Percentiles rank a stretch among this genome's conserved stretches.
These are phyloP conservation scores for Monosporascus sp. DNA, from an alignment of 2,329 filamentous ascomycete species.

Conservation along the genomic window DNA sequence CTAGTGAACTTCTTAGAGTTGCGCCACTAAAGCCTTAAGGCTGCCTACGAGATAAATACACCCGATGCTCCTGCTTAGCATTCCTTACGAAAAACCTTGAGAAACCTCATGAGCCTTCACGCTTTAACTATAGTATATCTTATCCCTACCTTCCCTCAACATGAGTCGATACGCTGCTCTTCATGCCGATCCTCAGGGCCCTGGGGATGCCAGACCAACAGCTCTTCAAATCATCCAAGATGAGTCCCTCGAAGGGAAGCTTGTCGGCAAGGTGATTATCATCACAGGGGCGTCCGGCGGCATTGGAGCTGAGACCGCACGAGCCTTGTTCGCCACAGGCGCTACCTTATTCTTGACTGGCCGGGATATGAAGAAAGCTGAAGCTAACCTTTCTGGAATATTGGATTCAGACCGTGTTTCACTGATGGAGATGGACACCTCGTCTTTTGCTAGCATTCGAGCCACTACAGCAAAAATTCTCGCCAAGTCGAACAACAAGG, in stretches of 20 bases:
- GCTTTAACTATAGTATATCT: too few relatives aligned
- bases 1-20: too few relatives aligned
- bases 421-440: conserved; percentile 7
- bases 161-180: neutral
- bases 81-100: too few relatives aligned
- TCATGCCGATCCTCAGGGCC: conserved; percentile 32
- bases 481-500: conserved; percentile 2
- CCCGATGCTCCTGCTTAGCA: too few relatives aligned
- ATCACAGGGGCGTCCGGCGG: conserved; percentile 40
- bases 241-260: conserved; percentile 26
- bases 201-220: conserved; percentile 35
- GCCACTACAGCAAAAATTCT: conserved; percentile 5
- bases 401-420: neutral
- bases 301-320: conserved; percentile 38
- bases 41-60: too few relatives aligned
- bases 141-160: neutral
- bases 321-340: conserved; percentile 36
- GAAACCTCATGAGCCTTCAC: too few relatives aligned
- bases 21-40: too few relatives aligned
- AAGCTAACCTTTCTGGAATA: conserved; percentile 7
- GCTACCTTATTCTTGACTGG: neutral
- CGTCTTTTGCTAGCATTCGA: conserved; percentile 4
- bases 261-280: conserved; percentile 32
- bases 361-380: conserved; percentile 2
- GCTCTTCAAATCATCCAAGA: conserved; percentile 35